Conservation (phyloP, 352 stramenopile genomes). For the Globisporangium canariense region DNA sequence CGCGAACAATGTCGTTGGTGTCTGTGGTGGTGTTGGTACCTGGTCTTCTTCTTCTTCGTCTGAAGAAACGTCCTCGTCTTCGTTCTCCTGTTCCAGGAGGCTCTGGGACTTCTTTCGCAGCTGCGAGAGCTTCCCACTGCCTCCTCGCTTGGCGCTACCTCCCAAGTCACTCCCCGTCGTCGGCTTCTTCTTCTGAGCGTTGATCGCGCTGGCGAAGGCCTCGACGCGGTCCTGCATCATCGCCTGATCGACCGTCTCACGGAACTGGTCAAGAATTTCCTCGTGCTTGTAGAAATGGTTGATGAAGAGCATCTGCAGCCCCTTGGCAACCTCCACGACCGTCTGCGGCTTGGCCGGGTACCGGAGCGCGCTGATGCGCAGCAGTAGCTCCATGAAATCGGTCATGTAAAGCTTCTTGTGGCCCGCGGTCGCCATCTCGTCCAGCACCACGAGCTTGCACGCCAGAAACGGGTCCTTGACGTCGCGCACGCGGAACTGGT, state of each 20-base stretch:
- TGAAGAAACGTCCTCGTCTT: neutral
- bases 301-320: slow-evolving; percentile 55
- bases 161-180: neutral
- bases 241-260: slow-evolving; percentile 50
- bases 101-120: neutral
- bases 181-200: slow-evolving; percentile 19
- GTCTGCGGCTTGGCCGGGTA: slow-evolving; percentile 43
- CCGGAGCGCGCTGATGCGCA: slow-evolving; percentile 55
- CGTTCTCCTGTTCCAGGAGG: neutral
- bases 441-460: slow-evolving; percentile 69
- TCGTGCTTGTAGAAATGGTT: slow-evolving; percentile 73
- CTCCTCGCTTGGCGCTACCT: neutral
- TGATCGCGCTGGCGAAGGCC: slow-evolving; percentile 55
- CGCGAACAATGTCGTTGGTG: neutral
- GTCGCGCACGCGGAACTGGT: slow-evolving; percentile 61
- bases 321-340: slow-evolving; percentile 41
- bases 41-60: neutral
- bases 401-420: slow-evolving; percentile 76
- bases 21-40: no score
- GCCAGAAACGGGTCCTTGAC: slow-evolving; percentile 66
- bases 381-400: slow-evolving; percentile 76
- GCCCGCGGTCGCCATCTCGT: slow-evolving; percentile 67
- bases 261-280: slow-evolving; percentile 53
- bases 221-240: slow-evolving; percentile 59
- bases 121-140: neutral